Percentiles rank a stretch among this genome's conserved stretches.
phyloP scores from a whole-genome alignment of 257 asterid genomes.

The Solanum corneliomulleri region DNA sequence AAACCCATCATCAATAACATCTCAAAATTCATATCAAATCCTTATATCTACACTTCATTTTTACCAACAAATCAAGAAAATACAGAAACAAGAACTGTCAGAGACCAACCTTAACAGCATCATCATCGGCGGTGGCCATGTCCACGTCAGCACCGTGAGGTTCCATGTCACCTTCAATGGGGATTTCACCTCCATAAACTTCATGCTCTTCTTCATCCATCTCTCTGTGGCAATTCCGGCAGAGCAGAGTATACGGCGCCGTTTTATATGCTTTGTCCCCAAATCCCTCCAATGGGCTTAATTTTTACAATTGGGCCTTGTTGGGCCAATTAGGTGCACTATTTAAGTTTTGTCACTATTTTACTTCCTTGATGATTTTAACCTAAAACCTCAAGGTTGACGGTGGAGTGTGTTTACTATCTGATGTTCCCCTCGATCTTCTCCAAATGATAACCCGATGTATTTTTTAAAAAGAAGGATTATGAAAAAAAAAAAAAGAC shows the following conservation, averaged over 20 bases:
- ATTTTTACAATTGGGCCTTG: background rate
- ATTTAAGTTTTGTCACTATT: background rate
- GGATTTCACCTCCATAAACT: constrained; percentile 39
- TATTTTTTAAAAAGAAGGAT: too few relatives aligned
- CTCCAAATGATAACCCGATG: too few relatives aligned
- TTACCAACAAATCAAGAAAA: background rate
- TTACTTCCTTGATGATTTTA: background rate
- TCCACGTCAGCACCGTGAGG: constrained; percentile 17
- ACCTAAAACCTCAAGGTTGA: background rate
- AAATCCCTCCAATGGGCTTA: background rate
- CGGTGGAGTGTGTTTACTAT: background rate
- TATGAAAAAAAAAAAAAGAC: too few relatives aligned
- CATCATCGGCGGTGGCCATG: constrained; percentile 24
- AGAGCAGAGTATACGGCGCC: background rate
- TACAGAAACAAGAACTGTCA: background rate
- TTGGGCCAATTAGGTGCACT: background rate
- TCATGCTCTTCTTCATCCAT: constrained; percentile 51
- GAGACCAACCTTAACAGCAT: constrained; percentile 18
- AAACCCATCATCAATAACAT: background rate
- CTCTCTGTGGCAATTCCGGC: background rate
- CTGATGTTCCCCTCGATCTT: too few relatives aligned
- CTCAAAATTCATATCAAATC: background rate
- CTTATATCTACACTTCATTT: background rate
- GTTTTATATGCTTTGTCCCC: background rate
- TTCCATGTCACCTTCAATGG: constrained; percentile 37